Base-by-base conservation (phyloP, 2,329 filamentous ascomycete genomes). In the Ilyonectria robusta region DNA sequence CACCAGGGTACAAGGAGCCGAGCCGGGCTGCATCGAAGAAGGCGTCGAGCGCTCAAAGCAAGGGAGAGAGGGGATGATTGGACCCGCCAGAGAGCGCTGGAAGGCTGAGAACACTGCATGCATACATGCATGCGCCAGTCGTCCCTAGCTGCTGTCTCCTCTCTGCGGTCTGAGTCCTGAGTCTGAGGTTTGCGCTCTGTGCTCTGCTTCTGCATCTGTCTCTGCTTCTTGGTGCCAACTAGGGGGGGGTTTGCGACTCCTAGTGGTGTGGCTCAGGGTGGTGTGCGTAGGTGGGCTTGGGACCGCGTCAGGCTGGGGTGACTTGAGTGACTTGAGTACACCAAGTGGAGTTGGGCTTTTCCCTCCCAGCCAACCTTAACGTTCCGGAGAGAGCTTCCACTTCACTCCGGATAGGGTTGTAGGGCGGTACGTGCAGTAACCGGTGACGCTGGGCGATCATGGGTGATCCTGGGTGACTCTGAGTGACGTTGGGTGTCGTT, bases 1-100 rank as follows among this genome's bases (percentile, higher is more conserved):
- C 70, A n/a, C 40, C n/a, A 74, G 55, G 70, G 70, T 67, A 57
- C 60, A 51, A 72, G 58, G 65, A 75, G 59, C 74, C 71, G 72
- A 70, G 56, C 50, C 50, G 65, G 68, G 62, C 71, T 67, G 72
- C 73, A 54, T 57, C 21, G 48, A 66, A 65, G 48, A 66, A 65
- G 55, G 59, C 59, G 64, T 68, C 42, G 50, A 67, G 61, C 40
- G 68, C 62, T 71, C 59, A 51, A 64, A 46, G 65, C 65, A 65
- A 65, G 60, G 65, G 60, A 64, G 60, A 17, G 15, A 44, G 58
- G 57, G 55, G 59, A 46, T 37, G 48, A 23, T 54, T 56, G 23
- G 63, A 51, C 44, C 57, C 56, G 63, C 66, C 54, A 60, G 19
- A 62, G 54, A 46, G 23, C 63, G 37, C 44, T 57, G 69, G 69